These are phyloP conservation scores for Byssochlamys sp. DNA, from an alignment of 2,329 filamentous ascomycete genomes.

Conservation along the genomic window DNA sequence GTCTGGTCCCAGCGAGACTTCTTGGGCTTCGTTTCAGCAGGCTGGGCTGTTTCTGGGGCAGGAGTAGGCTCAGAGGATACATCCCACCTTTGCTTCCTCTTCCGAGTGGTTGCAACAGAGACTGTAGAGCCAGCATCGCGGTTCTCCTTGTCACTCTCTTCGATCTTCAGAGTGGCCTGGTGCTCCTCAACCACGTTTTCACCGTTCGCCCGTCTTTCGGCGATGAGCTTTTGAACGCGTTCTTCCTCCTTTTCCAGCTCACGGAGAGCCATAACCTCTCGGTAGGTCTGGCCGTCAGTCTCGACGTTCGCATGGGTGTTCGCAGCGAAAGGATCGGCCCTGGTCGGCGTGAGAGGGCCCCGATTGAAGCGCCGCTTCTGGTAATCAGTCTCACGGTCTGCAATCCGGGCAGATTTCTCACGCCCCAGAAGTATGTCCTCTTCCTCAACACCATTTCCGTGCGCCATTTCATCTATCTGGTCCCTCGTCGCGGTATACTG, in stretches of 20 bases:
- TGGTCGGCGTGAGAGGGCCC: slow-evolving; percentile 65
- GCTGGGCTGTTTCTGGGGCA: slow-evolving; percentile 39
- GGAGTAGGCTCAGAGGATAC: slow-evolving; percentile 53
- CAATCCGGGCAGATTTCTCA: slow-evolving; percentile 83
- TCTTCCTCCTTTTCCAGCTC: slow-evolving; percentile 92
- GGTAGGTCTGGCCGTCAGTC: slow-evolving; percentile 70
- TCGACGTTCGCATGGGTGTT: slow-evolving; percentile 59
- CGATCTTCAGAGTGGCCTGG: slow-evolving; percentile 62
- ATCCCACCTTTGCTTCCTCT: slow-evolving; percentile 95
- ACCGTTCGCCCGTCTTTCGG: slow-evolving; percentile 58
- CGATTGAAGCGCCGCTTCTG: slow-evolving; percentile 92
- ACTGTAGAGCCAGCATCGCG: slow-evolving; percentile 60
- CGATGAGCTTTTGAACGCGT: slow-evolving; percentile 68
- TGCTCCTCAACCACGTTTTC: slow-evolving; percentile 56
- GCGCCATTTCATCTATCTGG: slow-evolving; percentile 89
- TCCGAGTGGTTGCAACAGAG: slow-evolving; percentile 54
- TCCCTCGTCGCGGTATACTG: slow-evolving; percentile 90
- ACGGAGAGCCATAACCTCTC: slow-evolving; percentile 79
- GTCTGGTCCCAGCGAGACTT: slow-evolving; percentile 83
- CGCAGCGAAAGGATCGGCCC: slow-evolving; percentile 74
- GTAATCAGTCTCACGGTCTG: slow-evolving; percentile 90
- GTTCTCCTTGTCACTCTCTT: slow-evolving; percentile 59
- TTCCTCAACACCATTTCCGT: slow-evolving; percentile 76
- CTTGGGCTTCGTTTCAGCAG: slow-evolving; percentile 55
- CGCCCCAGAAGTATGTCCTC: slow-evolving; percentile 77